phyloP scores from a whole-genome alignment of 164 flowering plant genomes.

The Brasenia schreberi region DNA sequence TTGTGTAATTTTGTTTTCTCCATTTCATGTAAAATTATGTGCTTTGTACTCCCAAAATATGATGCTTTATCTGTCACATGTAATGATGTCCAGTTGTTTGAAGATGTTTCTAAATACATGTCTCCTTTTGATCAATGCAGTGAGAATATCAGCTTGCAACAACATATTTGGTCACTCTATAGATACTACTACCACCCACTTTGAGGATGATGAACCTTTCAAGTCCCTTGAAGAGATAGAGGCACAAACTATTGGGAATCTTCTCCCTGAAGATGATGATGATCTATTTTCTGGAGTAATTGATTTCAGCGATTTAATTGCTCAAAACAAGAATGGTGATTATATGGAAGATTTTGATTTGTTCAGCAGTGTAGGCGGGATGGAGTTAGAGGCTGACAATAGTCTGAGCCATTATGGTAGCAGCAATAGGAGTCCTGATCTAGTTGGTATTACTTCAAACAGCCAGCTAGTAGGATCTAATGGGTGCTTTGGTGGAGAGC shows the following conservation, averaged over 20 bases:
- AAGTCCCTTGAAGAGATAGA: conserved; percentile 60
- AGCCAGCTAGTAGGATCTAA: neutral
- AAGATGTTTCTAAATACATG: neutral
- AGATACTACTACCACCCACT: conserved; percentile 24
- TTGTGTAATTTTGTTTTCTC: too few species aligned
- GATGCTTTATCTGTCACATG: too few species aligned
- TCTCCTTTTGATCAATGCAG: conserved; percentile 18
- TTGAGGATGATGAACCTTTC: conserved; percentile 48
- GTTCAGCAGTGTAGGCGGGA: conserved; percentile 44
- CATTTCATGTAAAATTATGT: too few species aligned
- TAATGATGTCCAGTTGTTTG: too few species aligned
- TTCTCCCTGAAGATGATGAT: conserved; percentile 60
- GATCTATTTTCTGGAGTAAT: conserved; percentile 47
- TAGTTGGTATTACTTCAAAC: conserved; percentile 13
- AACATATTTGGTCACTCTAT: conserved; percentile 18
- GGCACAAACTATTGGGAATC: conserved; percentile 63
- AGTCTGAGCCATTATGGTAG: conserved; percentile 7
- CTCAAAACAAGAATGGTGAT: conserved; percentile 18
- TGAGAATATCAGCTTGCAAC: conserved; percentile 30
- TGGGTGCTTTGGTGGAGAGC: neutral
- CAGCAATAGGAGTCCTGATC: conserved; percentile 14
- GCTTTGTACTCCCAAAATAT: too few species aligned
- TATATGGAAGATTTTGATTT: conserved; percentile 50
- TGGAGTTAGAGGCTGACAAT: conserved; percentile 59
- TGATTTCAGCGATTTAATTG: conserved; percentile 26